These are phyloP conservation scores for Anthracocystis panici-leucophaei DNA, from an alignment of 1,284 basidiomycete genomes.

Conservation along the genomic window DNA sequence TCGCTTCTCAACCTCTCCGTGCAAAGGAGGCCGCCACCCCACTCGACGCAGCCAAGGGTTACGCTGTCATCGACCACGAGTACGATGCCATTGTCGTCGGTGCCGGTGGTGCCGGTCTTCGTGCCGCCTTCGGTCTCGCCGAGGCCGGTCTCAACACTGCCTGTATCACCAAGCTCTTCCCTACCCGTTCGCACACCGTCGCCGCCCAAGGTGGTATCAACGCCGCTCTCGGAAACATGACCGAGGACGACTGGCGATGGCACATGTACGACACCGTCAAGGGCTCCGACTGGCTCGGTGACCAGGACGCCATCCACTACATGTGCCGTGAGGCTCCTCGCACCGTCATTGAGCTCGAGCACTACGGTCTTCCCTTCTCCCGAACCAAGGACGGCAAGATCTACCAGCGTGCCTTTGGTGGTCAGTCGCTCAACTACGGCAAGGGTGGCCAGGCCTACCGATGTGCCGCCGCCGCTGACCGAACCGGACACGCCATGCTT, in stretches of 20 bases:
- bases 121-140: constrained; percentile 98
- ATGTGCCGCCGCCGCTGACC: constrained; percentile 97
- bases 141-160: constrained; percentile 94
- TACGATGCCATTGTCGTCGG: constrained; percentile 71
- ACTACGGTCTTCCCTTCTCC: constrained; percentile 98
- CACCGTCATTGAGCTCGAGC: constrained; percentile 95
- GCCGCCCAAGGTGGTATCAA: constrained; percentile 99
- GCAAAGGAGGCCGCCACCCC: constrained; percentile 80
- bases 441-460: constrained; percentile 99
- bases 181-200: constrained; percentile 98
- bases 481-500: constrained; percentile 97
- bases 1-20: constrained; percentile 81
- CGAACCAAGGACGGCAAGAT: constrained; percentile 99
- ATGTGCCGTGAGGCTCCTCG: constrained; percentile 97
- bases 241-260: constrained; percentile 92
- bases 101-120: constrained; percentile 96
- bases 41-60: constrained; percentile 73
- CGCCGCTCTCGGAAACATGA: constrained; percentile 91
- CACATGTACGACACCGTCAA: constrained; percentile 99
- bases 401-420: constrained; percentile 99
- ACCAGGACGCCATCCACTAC: constrained; percentile 99
- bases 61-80: constrained; percentile 94
- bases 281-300: constrained; percentile 99
- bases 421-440: constrained; percentile 95
- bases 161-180: constrained; percentile 98